Evolutionary conservation across 2,329 filamentous ascomycete genomes (phyloP).

Genomic region (Sporothrix inflata): DNA sequence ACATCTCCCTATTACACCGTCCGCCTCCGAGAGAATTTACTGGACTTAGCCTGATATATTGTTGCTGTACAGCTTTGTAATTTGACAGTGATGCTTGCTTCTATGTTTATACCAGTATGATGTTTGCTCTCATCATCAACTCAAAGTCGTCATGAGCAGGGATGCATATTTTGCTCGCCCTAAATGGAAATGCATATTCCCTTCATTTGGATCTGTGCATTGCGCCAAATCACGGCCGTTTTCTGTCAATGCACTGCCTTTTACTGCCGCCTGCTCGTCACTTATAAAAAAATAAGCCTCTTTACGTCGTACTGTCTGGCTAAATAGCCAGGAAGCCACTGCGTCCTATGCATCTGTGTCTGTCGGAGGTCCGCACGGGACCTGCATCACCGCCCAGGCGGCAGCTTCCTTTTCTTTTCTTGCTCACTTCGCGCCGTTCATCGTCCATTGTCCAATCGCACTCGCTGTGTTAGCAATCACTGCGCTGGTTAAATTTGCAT

Average conservation of each 20-base stretch:
- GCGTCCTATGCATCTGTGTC: not conserved
- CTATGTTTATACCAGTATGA: no score
- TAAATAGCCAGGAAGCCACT: not conserved
- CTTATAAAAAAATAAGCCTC: not conserved
- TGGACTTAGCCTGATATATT: slow-evolving; percentile 1
- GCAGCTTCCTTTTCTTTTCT: not conserved
- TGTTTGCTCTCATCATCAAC: not conserved
- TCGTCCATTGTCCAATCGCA: slow-evolving; percentile 4
- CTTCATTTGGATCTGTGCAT: not conserved
- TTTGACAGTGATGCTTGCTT: no score
- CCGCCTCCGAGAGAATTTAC: not conserved
- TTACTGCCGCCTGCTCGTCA: not conserved
- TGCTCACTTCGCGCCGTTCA: not conserved
- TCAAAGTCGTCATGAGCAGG: not conserved
- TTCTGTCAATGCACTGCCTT: not conserved
- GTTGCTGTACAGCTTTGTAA: not conserved
- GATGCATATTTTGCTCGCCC: not conserved
- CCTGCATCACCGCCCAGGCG: not conserved
- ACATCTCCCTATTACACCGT: not conserved
- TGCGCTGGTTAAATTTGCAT: not conserved
- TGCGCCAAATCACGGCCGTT: not conserved
- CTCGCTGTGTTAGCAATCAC: not conserved
- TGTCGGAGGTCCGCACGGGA: slow-evolving; percentile 12
- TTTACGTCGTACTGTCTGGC: not conserved
- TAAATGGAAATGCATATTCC: not conserved